Evolutionary conservation across 768 basidiomycete genomes (phyloP).

Genomic region (Tulasnella sp.): DNA sequence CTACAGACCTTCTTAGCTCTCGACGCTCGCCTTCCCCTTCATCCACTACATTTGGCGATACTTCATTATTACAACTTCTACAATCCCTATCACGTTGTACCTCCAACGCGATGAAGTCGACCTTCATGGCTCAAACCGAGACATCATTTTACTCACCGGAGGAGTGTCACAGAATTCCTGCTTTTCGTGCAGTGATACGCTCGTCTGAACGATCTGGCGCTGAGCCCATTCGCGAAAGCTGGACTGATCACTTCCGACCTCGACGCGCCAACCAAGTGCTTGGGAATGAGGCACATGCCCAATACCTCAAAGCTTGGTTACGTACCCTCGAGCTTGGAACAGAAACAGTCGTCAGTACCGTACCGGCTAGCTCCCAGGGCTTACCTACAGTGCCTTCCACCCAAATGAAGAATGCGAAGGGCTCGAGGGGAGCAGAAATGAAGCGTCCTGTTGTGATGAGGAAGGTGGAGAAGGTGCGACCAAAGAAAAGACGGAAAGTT

Average conservation of each 20-base stretch:
- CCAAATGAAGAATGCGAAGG: constrained; percentile 17
- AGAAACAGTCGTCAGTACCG: constrained; percentile 19
- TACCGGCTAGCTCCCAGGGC: not conserved
- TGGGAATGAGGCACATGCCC: constrained; percentile 60
- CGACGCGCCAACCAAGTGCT: constrained; percentile 60
- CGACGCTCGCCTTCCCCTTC: too few species aligned
- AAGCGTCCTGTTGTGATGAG: constrained; percentile 17
- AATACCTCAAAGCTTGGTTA: constrained; percentile 71
- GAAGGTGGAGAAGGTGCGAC: constrained; percentile 8
- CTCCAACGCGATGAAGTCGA: too few species aligned
- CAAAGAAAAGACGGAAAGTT: constrained; percentile 11
- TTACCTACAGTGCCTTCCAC: not conserved
- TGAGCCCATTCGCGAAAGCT: constrained; percentile 32
- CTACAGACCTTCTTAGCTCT: too few species aligned
- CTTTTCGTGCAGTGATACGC: too few species aligned
- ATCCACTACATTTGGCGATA: too few species aligned
- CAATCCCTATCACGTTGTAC: too few species aligned
- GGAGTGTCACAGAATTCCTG: too few species aligned
- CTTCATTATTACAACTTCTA: too few species aligned
- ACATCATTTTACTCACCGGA: too few species aligned
- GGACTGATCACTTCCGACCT: constrained; percentile 71
- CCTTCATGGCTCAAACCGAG: too few species aligned
- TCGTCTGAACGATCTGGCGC: too few species aligned
- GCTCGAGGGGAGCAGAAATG: constrained; percentile 22
- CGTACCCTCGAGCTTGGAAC: constrained; percentile 53